Evolutionary conservation across 805 yeast species (phyloP).

Genomic region (Metschnikowia matae): DNA sequence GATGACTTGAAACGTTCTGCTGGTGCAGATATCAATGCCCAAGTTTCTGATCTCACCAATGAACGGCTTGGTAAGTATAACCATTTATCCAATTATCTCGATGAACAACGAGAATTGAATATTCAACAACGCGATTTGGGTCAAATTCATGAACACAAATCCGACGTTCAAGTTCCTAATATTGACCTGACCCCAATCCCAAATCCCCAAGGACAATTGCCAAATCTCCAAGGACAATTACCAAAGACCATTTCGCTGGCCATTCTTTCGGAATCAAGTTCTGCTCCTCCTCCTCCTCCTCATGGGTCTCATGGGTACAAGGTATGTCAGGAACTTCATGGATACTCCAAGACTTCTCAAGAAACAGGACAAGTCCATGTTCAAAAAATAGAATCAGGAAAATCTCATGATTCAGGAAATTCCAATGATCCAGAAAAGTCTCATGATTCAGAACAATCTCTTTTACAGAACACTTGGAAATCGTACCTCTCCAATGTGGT

Average conservation of each 20-base stretch:
- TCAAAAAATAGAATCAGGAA: no score
- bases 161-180: no score
- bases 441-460: background rate
- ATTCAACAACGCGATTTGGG: no score
- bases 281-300: constrained; percentile 16
- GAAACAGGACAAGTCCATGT: no score
- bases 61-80: constrained; percentile 11
- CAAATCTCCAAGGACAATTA: no score
- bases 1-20: constrained; percentile 14
- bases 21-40: constrained; percentile 5
- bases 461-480: constrained; percentile 26
- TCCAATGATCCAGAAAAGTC: no score
- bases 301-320: constrained; percentile 8
- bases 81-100: constrained; percentile 25
- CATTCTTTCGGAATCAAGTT: constrained; percentile 7
- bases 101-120: constrained; percentile 16
- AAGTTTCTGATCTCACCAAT: constrained; percentile 2
- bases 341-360: no score
- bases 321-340: no score
- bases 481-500: constrained; percentile 32
- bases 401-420: background rate
- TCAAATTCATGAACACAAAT: no score
- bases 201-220: no score
- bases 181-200: no score
- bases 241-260: constrained; percentile 1